phyloP scores from a whole-genome alignment of 768 basidiomycete species.

The Boletus reticulatus region DNA sequence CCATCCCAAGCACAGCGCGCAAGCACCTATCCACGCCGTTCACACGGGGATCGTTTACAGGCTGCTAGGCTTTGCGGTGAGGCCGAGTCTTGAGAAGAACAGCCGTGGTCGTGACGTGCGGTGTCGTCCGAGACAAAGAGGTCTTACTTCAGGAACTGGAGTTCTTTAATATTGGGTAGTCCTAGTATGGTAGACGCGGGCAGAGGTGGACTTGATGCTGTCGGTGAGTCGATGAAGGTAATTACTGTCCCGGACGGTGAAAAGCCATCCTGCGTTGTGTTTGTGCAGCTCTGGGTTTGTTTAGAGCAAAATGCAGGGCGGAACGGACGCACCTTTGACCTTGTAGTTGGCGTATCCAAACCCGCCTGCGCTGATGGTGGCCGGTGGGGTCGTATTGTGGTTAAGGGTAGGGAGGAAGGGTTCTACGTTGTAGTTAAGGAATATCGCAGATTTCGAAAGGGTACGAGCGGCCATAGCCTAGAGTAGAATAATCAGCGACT shows the following conservation, averaged over 20 bases:
- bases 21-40: too few species aligned
- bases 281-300: slow-evolving; percentile 60
- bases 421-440: too few species aligned
- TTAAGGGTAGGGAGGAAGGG: too few species aligned
- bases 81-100: too few species aligned
- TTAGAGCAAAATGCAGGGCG: not conserved
- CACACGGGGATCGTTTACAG: too few species aligned
- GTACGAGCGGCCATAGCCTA: too few species aligned
- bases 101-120: too few species aligned
- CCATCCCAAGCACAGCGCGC: too few species aligned
- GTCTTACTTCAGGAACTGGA: slow-evolving; percentile 64
- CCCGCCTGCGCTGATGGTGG: slow-evolving; percentile 83
- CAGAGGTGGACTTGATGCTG: slow-evolving; percentile 57
- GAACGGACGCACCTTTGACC: slow-evolving; percentile 71
- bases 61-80: too few species aligned
- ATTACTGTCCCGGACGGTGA: slow-evolving; percentile 58
- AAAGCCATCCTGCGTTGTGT: slow-evolving; percentile 65
- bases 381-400: too few species aligned
- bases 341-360: slow-evolving; percentile 96
- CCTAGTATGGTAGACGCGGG: slow-evolving; percentile 57
- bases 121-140: slow-evolving; percentile 38
- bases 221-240: slow-evolving; percentile 72
- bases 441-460: too few species aligned
- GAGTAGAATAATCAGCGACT: too few species aligned
- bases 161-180: slow-evolving; percentile 52